These are phyloP conservation scores for Coprinopsis cinerea DNA, from an alignment of 768 basidiomycete species.

Conservation along the genomic window DNA sequence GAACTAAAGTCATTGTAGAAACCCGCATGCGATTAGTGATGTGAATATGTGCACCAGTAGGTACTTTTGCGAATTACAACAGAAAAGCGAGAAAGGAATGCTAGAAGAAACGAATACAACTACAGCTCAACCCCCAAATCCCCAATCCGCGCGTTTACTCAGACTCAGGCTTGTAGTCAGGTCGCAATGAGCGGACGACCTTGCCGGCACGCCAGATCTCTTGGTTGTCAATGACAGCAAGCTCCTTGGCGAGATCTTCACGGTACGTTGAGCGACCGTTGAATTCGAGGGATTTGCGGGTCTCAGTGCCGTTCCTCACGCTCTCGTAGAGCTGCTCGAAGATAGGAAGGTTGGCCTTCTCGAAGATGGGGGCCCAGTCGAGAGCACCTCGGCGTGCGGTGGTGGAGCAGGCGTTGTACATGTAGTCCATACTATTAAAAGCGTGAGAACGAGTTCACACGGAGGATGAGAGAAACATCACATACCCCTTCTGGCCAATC, in stretches of 20 bases:
- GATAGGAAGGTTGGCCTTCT: slow-evolving; percentile 89
- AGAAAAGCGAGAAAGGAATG: no score
- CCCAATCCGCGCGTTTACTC: slow-evolving; percentile 24
- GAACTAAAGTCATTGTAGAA: no score
- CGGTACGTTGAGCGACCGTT: slow-evolving; percentile 92
- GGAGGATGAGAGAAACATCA: slow-evolving; percentile 5
- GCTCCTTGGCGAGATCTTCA: slow-evolving; percentile 85
- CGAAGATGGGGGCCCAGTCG: slow-evolving; percentile 98
- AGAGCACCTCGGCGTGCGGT: slow-evolving; percentile 98
- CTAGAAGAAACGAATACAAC: background rate
- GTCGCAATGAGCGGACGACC: slow-evolving; percentile 83
- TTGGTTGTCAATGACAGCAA: slow-evolving; percentile 93
- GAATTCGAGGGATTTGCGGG: slow-evolving; percentile 94
- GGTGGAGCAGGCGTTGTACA: slow-evolving; percentile 99
- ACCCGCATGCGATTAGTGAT: no score
- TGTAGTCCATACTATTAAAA: slow-evolving; percentile 85
- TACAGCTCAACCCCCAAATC: no score
- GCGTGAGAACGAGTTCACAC: background rate
- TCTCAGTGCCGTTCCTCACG: slow-evolving; percentile 94
- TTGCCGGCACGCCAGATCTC: slow-evolving; percentile 99
- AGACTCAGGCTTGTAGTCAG: slow-evolving; percentile 72
- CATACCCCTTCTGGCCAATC: slow-evolving; percentile 89
- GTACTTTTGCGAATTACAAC: slow-evolving; percentile 25
- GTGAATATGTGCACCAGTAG: no score
- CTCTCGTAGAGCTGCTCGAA: slow-evolving; percentile 95